Conservation (phyloP, 2,329 filamentous ascomycete species). For the Phoma herbarum region DNA sequence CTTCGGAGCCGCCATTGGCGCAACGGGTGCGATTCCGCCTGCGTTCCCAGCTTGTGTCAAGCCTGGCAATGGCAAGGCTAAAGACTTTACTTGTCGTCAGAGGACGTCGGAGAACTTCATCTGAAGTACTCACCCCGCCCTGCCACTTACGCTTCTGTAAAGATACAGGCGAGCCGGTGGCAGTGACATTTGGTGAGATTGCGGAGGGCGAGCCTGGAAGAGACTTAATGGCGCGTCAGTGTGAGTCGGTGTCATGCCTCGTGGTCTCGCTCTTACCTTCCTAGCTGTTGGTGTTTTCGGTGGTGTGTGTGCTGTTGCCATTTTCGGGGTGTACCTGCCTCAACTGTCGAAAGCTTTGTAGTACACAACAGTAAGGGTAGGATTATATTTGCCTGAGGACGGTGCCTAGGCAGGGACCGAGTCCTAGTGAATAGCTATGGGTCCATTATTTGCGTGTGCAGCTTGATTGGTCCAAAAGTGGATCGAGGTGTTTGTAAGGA, state of each 20-base stretch:
- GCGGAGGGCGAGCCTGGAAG: not conserved
- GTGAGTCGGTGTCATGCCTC: not conserved
- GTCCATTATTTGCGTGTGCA: not conserved
- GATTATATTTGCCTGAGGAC: not conserved
- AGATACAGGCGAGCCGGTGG: not conserved
- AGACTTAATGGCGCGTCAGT: slow-evolving; percentile 1
- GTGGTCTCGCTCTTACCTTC: slow-evolving; percentile 4
- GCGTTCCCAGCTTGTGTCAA: not conserved
- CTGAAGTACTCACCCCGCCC: slow-evolving; percentile 12
- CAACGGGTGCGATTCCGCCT: not conserved
- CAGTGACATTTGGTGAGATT: not conserved
- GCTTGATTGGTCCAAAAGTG: not conserved
- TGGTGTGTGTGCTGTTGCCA: slow-evolving; percentile 6
- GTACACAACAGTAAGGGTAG: not conserved
- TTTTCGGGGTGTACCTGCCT: slow-evolving; percentile 2
- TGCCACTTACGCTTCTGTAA: slow-evolving; percentile 23
- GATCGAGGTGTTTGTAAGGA: not conserved
- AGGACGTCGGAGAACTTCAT: not conserved
- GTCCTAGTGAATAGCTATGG: not conserved
- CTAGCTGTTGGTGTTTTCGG: slow-evolving; percentile 19
- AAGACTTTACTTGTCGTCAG: not conserved
- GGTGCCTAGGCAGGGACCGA: not conserved
- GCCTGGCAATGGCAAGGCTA: slow-evolving; percentile 4
- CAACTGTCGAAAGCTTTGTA: not conserved
- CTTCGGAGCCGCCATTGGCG: slow-evolving; percentile 5